phyloP scores from a whole-genome alignment of 2,329 filamentous ascomycete species.

The Penicillium sp. region DNA sequence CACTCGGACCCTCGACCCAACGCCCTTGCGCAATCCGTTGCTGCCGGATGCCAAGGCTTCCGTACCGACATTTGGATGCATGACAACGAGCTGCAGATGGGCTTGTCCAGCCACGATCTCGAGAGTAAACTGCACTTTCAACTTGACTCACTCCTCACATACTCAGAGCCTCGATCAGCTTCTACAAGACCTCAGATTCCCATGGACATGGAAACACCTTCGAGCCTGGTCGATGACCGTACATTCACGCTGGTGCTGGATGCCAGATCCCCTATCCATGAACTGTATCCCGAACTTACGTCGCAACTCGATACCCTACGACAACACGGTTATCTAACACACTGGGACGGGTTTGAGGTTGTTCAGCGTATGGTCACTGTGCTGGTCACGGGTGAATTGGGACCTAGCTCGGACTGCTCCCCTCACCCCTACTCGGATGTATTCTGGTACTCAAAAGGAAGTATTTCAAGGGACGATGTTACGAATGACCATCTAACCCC shows the following conservation, averaged over 20 bases:
- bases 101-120: constrained; percentile 7
- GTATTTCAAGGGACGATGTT: neutral
- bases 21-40: constrained; percentile 20
- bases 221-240: constrained; percentile 1
- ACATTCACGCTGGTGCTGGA: constrained; percentile 26
- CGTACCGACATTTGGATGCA: constrained; percentile 27
- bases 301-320: constrained; percentile 19
- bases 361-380: constrained; percentile 24
- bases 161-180: constrained; percentile 13
- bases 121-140: constrained; percentile 21
- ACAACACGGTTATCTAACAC: constrained; percentile 22
- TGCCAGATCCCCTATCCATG: constrained; percentile 15
- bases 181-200: neutral
- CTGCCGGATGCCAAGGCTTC: constrained; percentile 26
- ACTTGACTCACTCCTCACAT: constrained; percentile 21
- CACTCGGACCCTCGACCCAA: constrained; percentile 16
- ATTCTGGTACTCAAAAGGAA: constrained; percentile 10
- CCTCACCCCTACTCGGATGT: constrained; percentile 13
- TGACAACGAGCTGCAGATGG: constrained; percentile 22
- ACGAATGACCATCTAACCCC: constrained; percentile 10
- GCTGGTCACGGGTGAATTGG: constrained; percentile 17
- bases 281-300: constrained; percentile 18
- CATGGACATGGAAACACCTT: neutral
- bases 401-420: constrained; percentile 3
- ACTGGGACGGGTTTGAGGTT: constrained; percentile 19